phyloP scores from a whole-genome alignment of 2,329 filamentous ascomycete genomes.

The Grosmannia penicillata region DNA sequence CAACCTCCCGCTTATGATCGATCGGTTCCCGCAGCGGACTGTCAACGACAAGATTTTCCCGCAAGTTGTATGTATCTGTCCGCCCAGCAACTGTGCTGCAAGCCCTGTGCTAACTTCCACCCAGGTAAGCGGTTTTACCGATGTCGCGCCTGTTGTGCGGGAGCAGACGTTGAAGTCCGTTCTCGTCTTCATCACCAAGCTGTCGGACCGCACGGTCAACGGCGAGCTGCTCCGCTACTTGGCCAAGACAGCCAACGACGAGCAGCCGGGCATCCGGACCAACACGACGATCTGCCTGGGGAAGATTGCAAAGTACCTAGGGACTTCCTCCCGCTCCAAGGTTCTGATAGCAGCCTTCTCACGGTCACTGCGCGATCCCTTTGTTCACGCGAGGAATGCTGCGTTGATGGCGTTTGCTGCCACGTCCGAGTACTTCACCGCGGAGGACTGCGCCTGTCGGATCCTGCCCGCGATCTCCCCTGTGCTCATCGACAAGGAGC shows the following conservation, averaged over 20 bases:
- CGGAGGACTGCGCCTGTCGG: conserved; percentile 76
- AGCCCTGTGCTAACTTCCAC: not conserved
- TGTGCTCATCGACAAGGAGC: conserved; percentile 84
- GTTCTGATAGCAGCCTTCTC: conserved; percentile 88
- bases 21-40: conserved; percentile 70
- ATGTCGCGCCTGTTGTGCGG: conserved; percentile 76
- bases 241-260: conserved; percentile 92
- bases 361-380: conserved; percentile 79
- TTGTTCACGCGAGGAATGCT: conserved; percentile 85
- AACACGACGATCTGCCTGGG: conserved; percentile 97
- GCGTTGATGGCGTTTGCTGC: conserved; percentile 73
- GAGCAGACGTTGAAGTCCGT: conserved; percentile 96
- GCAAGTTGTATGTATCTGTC: conserved; percentile 59
- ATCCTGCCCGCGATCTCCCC: conserved; percentile 77
- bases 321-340: conserved; percentile 64
- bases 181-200: conserved; percentile 69
- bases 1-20: conserved; percentile 80
- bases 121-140: conserved; percentile 85
- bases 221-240: conserved; percentile 82
- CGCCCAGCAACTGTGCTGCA: no score
- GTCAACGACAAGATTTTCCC: conserved; percentile 97
- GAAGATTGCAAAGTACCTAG: conserved; percentile 85
- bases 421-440: conserved; percentile 72
- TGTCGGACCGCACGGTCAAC: conserved; percentile 86
- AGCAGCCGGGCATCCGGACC: conserved; percentile 90